phyloP scores from a whole-genome alignment of 208 protist genomes.

The Tritrichomonas musculus region DNA sequence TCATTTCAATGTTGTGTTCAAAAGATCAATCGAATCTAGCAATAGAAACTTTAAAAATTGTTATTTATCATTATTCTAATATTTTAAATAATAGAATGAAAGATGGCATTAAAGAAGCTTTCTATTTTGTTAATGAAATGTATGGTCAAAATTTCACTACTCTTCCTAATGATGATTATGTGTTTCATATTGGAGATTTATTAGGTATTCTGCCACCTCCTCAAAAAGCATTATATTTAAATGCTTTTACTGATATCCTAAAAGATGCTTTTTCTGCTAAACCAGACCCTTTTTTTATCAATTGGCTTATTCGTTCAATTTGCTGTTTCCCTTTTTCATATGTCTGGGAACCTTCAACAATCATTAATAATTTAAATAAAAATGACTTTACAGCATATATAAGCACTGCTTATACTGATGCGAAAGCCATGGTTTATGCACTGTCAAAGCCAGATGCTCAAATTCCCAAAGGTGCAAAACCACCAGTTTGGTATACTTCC shows the following conservation, averaged over 20 bases:
- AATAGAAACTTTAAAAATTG: neutral
- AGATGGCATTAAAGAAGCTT: neutral
- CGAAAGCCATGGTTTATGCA: neutral
- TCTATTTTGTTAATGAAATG: neutral
- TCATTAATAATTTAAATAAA: neutral
- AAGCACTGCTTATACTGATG: neutral
- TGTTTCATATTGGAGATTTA: neutral
- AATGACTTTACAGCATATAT: neutral
- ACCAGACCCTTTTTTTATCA: neutral
- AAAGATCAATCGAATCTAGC: neutral
- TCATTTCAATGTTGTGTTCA: neutral
- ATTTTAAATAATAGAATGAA: neutral
- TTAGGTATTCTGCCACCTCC: neutral
- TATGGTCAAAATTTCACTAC: neutral
- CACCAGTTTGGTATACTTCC: neutral
- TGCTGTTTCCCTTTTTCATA: neutral
- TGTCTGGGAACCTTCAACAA: neutral
- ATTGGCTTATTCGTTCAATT: neutral
- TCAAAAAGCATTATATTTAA: neutral
- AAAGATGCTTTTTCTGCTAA: neutral
- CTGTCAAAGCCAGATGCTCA: neutral
- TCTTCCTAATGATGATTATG: neutral
- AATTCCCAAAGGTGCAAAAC: neutral
- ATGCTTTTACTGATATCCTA: neutral
- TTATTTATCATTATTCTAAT: neutral